A percentile compares a stretch with the other conserved stretches of the same genome.
Evolutionary conservation across 2,329 filamentous ascomycete species (phyloP).

Genomic region (Hypoxylon sp.): DNA sequence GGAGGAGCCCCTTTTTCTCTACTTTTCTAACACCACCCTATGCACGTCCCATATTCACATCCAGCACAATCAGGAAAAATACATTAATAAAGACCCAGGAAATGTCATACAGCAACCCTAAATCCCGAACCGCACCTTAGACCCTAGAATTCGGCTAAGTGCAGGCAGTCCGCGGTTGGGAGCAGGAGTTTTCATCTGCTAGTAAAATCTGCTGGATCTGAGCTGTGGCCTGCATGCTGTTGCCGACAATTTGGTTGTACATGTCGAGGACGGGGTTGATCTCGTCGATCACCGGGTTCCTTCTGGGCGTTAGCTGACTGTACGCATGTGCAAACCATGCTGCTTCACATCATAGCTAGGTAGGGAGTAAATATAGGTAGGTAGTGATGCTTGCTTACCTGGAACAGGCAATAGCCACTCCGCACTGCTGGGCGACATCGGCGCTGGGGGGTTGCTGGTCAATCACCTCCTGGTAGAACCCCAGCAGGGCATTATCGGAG

Average conservation of each 20-base stretch:
- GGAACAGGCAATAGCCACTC: background rate
- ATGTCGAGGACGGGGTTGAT: background rate
- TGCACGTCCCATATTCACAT: no score
- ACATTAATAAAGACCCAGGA: background rate
- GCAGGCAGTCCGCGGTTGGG: background rate
- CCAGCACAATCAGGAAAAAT: background rate
- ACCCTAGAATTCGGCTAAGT: background rate
- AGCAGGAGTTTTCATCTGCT: no score
- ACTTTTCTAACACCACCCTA: no score
- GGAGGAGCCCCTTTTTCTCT: no score
- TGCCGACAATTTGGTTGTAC: background rate
- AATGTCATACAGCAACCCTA: background rate
- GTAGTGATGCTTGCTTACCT: constrained; percentile 6
- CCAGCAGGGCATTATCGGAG: background rate
- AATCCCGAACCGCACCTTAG: no score
- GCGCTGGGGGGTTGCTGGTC: background rate
- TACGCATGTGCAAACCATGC: background rate
- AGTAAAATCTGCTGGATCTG: no score
- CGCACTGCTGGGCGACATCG: background rate
- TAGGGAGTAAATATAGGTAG: background rate
- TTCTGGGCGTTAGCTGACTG: background rate
- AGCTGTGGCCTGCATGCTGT: background rate
- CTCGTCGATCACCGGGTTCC: background rate
- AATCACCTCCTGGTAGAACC: background rate
- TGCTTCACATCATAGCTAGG: background rate